Conservation (phyloP, 106 monocot genomes). For the Apostasia shenzhenica region DNA sequence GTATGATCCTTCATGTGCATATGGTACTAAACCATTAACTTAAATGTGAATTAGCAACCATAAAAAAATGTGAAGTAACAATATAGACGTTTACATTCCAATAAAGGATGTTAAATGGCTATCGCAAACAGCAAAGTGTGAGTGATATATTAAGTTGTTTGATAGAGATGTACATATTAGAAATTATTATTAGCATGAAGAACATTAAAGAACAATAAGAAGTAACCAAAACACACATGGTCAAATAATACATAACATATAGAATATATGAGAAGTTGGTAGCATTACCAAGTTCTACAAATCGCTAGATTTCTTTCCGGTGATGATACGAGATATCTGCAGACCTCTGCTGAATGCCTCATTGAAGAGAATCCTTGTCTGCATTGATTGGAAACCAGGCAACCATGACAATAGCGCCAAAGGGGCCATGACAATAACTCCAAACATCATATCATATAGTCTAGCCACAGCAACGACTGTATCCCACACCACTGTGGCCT, state of each 20-base stretch:
- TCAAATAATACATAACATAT: too few species aligned
- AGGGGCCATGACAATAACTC: slow-evolving; percentile 68
- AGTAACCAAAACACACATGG: not conserved
- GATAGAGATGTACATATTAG: too few species aligned
- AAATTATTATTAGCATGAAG: not conserved
- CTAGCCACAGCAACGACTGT: slow-evolving; percentile 68
- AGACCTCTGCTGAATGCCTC: slow-evolving; percentile 96
- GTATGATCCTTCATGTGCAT: too few species aligned
- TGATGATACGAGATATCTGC: slow-evolving; percentile 82
- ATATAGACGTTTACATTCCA: too few species aligned
- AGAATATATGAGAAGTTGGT: not conserved
- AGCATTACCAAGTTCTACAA: slow-evolving; percentile 12
- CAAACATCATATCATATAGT: slow-evolving; percentile 84
- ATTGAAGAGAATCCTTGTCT: slow-evolving; percentile 93
- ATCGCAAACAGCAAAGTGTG: too few species aligned
- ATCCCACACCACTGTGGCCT: slow-evolving; percentile 59
- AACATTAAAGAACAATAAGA: not conserved
- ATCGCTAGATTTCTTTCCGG: slow-evolving; percentile 61
- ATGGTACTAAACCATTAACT: too few species aligned
- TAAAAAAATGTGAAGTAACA: too few species aligned
- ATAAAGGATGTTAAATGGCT: too few species aligned
- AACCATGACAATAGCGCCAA: slow-evolving; percentile 82
- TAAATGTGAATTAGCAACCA: too few species aligned
- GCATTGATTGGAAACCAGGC: slow-evolving; percentile 92
- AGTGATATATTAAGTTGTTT: too few species aligned